A percentile compares a stretch with the other conserved stretches of the same genome.
Conservation (phyloP, 2,329 filamentous ascomycete genomes). For the Colletotrichum falcatum region DNA sequence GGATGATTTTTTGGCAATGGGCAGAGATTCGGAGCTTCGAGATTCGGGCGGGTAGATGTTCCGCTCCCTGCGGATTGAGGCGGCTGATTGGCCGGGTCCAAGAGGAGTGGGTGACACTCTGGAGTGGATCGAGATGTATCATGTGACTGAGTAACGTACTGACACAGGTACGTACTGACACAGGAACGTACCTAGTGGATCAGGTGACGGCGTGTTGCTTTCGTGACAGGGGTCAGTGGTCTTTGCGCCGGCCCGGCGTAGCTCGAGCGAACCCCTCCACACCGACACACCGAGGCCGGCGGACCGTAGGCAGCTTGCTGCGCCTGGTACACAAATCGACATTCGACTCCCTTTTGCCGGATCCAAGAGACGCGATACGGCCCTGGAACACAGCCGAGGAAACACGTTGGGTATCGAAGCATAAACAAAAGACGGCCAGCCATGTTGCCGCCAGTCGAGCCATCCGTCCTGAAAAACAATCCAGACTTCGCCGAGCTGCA, state of each 20-base stretch:
- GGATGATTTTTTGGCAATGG: constrained; percentile 28
- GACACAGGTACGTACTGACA: too few relatives aligned
- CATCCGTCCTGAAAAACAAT: constrained; percentile 65
- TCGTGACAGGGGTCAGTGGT: constrained; percentile 45
- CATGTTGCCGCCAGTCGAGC: constrained; percentile 71
- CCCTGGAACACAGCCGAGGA: background rate
- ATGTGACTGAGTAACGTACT: too few relatives aligned
- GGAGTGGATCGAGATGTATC: constrained; percentile 9
- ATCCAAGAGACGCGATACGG: background rate
- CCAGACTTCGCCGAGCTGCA: constrained; percentile 72
- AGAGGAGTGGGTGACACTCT: rapidly evolving
- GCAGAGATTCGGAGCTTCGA: constrained; percentile 25
- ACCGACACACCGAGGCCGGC: constrained; percentile 9
- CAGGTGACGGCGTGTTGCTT: constrained; percentile 52
- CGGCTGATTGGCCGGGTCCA: background rate
- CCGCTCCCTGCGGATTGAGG: constrained; percentile 11
- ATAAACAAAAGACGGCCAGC: background rate
- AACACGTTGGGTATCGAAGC: rapidly evolving
- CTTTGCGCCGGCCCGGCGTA: too few relatives aligned
- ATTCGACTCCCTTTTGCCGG: background rate
- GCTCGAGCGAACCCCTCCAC: constrained; percentile 14
- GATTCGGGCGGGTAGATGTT: constrained; percentile 23
- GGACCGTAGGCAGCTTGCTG: background rate
- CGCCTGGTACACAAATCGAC: background rate
- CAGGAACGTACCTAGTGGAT: constrained; percentile 31